These are phyloP conservation scores for Penicillium decumbens DNA, from an alignment of 2,329 filamentous ascomycete species.

Conservation along the genomic window DNA sequence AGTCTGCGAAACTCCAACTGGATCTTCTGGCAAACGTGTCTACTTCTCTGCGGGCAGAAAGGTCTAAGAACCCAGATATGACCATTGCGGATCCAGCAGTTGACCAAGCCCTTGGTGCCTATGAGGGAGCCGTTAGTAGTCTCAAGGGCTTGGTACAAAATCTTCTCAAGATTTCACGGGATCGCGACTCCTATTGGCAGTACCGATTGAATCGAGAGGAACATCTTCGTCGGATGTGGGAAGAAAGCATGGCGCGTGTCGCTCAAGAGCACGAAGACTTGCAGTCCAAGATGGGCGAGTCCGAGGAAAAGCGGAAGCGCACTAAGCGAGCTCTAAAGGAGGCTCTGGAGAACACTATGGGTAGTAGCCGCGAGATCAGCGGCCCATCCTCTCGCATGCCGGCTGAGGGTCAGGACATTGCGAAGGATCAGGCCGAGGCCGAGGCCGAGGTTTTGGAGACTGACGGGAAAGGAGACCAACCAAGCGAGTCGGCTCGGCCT, in stretches of 20 bases:
- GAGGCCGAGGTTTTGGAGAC: conserved; percentile 15
- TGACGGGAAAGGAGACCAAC: conserved; percentile 10
- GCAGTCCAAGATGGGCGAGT: conserved; percentile 79
- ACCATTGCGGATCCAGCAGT: conserved; percentile 72
- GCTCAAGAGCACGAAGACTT: conserved; percentile 89
- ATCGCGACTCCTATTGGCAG: conserved; percentile 96
- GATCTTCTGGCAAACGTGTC: conserved; percentile 85
- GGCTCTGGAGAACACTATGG: conserved; percentile 60
- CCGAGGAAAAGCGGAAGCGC: conserved; percentile 81
- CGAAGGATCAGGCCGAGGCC: conserved; percentile 35
- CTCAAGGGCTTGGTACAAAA: conserved; percentile 80
- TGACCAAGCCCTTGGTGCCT: conserved; percentile 72
- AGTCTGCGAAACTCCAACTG: conserved; percentile 87
- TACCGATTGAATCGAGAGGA: conserved; percentile 87
- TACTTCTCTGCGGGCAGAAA: conserved; percentile 70
- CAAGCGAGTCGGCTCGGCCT: conserved; percentile 5
- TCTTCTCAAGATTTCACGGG: conserved; percentile 83
- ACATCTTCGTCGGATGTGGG: conserved; percentile 92
- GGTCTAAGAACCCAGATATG: conserved; percentile 62
- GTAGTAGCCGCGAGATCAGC: conserved; percentile 36
- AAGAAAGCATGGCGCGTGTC: conserved; percentile 98
- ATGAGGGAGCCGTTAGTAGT: conserved; percentile 84
- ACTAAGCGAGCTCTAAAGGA: conserved; percentile 88
- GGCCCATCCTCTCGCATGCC: conserved; percentile 25
- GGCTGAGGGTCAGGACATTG: conserved; percentile 18